These are phyloP conservation scores for Cucumis sativus DNA, from an alignment of 306 rosid genomes.

Conservation along the genomic window Cucumber_9930_V3 NC_026655.2:17505001-17505500, in stretches of 20 bases:
- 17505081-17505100: too few relatives aligned
- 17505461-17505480: too few relatives aligned
- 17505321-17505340: neutral
- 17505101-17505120: too few relatives aligned
- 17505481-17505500: too few relatives aligned
- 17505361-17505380: neutral
- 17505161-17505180: neutral
- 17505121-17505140: too few relatives aligned
- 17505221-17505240: neutral
- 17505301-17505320: neutral
- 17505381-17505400: neutral
- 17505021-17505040: too few relatives aligned
- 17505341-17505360: neutral
- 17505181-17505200: neutral
- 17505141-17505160: too few relatives aligned
- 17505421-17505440: neutral
- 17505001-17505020: too few relatives aligned
- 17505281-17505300: neutral
- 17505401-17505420: neutral
- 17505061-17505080: too few relatives aligned
- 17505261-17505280: too few relatives aligned
- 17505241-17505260: too few relatives aligned
- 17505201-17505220: neutral
- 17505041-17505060: too few relatives aligned
- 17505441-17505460: neutral